Conservation (phyloP, 2,329 filamentous ascomycete genomes). For the Epichloe bromicola region DNA sequence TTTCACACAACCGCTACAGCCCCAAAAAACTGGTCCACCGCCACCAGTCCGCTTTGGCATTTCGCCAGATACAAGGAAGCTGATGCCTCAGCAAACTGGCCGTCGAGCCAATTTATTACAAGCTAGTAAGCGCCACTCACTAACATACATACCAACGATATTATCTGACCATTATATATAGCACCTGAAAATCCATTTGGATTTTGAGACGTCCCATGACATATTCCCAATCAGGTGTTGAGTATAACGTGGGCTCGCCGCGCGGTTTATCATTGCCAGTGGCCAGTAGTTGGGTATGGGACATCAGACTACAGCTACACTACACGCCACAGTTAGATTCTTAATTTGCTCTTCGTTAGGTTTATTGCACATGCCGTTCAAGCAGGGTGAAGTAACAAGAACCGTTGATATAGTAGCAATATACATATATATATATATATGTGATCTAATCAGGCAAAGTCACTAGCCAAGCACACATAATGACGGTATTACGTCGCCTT, state of each 20-base stretch:
- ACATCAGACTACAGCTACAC: neutral
- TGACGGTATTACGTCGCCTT: too few relatives aligned
- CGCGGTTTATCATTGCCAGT: neutral
- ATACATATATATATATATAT: neutral
- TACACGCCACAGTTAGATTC: neutral
- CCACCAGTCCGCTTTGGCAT: slow-evolving; percentile 86
- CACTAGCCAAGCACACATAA: neutral
- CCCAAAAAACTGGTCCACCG: slow-evolving; percentile 49
- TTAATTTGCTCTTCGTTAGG: neutral
- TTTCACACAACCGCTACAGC: slow-evolving; percentile 34
- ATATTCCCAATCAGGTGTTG: neutral
- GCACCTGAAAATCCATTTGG: slow-evolving; percentile 43
- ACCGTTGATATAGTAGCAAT: neutral
- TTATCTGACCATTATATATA: slow-evolving; percentile 11
- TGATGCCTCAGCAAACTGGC: slow-evolving; percentile 78
- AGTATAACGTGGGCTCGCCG: neutral
- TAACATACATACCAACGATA: neutral
- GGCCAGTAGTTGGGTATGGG: neutral
- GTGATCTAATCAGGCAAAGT: neutral
- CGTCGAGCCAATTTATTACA: slow-evolving; percentile 79
- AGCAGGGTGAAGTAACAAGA: neutral
- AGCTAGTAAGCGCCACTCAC: slow-evolving; percentile 61
- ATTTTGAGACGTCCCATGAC: slow-evolving; percentile 21
- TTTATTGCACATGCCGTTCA: neutral
- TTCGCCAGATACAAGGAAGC: slow-evolving; percentile 55